phyloP scores from a whole-genome alignment of 2,329 filamentous ascomycete genomes.

The Cytospora paraplurivora region DNA sequence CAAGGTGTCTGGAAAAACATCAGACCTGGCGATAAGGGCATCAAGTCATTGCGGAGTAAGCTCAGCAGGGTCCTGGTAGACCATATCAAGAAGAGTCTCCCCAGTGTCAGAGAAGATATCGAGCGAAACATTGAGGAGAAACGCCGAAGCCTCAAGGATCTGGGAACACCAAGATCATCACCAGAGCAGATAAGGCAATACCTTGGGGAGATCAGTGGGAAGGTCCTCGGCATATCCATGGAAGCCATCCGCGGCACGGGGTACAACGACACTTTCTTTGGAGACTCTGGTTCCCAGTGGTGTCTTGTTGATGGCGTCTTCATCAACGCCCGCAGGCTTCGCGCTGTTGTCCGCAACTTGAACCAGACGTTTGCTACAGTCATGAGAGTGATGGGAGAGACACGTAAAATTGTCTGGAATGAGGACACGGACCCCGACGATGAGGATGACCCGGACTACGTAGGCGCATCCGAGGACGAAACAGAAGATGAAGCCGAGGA shows the following conservation, averaged over 20 bases:
- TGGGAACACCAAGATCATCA: slow-evolving; percentile 6
- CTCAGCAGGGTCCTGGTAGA: slow-evolving; percentile 12
- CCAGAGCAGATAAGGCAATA: slow-evolving; percentile 12
- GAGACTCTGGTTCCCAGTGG: background rate
- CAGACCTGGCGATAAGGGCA: slow-evolving; percentile 5
- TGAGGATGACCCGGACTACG: too few relatives aligned
- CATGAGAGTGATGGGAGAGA: slow-evolving; percentile 1
- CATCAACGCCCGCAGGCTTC: background rate
- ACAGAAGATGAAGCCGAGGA: background rate
- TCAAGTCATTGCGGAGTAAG: slow-evolving; percentile 11
- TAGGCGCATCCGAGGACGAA: too few relatives aligned
- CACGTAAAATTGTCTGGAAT: background rate
- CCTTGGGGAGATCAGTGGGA: background rate
- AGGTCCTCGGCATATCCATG: background rate
- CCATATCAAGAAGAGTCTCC: slow-evolving; percentile 9
- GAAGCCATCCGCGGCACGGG: slow-evolving; percentile 8
- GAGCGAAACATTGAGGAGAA: slow-evolving; percentile 5
- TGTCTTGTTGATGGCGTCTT: background rate
- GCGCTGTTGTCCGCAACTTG: slow-evolving; percentile 12
- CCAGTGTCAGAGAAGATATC: slow-evolving; percentile 2
- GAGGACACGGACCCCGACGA: background rate
- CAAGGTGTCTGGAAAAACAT: slow-evolving; percentile 35
- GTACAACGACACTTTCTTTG: slow-evolving; percentile 14
- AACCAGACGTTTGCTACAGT: slow-evolving; percentile 8
- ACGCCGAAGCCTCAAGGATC: background rate